These are phyloP conservation scores for Pseudogymnoascus sp. DNA, from an alignment of 2,329 filamentous ascomycete genomes.

Conservation along the genomic window DNA sequence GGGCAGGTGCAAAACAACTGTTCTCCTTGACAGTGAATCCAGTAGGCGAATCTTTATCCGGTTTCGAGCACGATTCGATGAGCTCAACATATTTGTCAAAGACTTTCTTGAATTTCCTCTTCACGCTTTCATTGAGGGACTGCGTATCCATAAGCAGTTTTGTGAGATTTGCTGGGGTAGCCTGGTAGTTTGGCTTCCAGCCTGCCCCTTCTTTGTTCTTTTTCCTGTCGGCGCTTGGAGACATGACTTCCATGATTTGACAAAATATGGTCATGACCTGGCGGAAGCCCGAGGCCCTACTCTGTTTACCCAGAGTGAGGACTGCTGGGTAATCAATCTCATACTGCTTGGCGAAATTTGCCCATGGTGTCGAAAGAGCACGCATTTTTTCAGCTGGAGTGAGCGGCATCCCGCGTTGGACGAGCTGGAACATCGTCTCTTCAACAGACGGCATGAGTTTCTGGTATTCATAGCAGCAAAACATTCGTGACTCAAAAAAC, in stretches of 20 bases:
- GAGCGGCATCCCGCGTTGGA: slow-evolving; percentile 38
- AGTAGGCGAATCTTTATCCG: slow-evolving; percentile 12
- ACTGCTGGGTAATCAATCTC: slow-evolving; percentile 35
- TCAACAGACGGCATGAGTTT: slow-evolving; percentile 34
- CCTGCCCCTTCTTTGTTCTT: slow-evolving; percentile 13
- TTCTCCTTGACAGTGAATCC: slow-evolving; percentile 21
- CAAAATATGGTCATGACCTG: slow-evolving; percentile 30
- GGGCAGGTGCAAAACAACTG: slow-evolving; percentile 25
- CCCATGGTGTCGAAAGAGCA: slow-evolving; percentile 38
- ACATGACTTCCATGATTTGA: slow-evolving; percentile 27
- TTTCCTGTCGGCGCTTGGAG: slow-evolving; percentile 9
- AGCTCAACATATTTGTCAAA: slow-evolving; percentile 29
- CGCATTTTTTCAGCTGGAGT: slow-evolving; percentile 39
- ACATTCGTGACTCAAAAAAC: slow-evolving; percentile 32
- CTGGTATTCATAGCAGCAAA: slow-evolving; percentile 37
- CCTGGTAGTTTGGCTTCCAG: slow-evolving; percentile 23
- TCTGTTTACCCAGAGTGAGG: slow-evolving; percentile 20
- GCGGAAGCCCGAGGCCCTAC: slow-evolving; percentile 28
- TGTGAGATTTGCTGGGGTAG: slow-evolving; percentile 25
- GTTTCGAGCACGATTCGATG: slow-evolving; percentile 23
- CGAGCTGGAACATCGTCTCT: slow-evolving; percentile 40
- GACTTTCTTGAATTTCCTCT: slow-evolving; percentile 24
- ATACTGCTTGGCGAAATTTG: slow-evolving; percentile 34
- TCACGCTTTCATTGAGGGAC: slow-evolving; percentile 22
- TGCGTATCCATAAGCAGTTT: slow-evolving; percentile 26